Conservation (phyloP, 306 rosid genomes). For the Gynostemma pentaphyllum region DNA sequence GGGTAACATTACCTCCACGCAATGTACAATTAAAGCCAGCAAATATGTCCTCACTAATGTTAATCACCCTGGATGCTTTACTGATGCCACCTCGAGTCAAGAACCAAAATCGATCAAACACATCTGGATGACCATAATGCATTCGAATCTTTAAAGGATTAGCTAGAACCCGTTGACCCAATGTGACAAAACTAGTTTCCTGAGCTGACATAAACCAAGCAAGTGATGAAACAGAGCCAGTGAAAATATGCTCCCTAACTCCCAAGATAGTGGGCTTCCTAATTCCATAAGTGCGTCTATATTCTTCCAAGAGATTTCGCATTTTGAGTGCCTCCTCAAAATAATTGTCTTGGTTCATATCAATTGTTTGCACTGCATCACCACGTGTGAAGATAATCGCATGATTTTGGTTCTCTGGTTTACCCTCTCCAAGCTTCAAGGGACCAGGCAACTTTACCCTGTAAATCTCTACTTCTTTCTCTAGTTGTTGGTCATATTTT, state of each 20-base stretch:
- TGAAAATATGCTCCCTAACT: slow-evolving; percentile 79
- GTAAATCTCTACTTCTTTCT: slow-evolving; percentile 74
- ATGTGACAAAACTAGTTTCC: slow-evolving; percentile 84
- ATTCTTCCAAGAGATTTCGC: slow-evolving; percentile 74
- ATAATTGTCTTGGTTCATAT: slow-evolving; percentile 91
- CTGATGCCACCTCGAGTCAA: slow-evolving; percentile 86
- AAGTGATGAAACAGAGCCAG: slow-evolving; percentile 88
- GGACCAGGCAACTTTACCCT: slow-evolving; percentile 84
- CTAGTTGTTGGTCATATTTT: slow-evolving; percentile 57
- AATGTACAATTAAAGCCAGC: slow-evolving; percentile 84
- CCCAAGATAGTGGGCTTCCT: slow-evolving; percentile 80
- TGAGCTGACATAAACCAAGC: slow-evolving; percentile 98
- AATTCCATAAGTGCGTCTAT: slow-evolving; percentile 38
- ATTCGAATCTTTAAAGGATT: slow-evolving; percentile 72
- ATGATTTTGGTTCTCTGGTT: slow-evolving; percentile 93
- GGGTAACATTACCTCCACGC: slow-evolving; percentile 82
- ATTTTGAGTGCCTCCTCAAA: slow-evolving; percentile 92
- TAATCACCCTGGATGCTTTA: slow-evolving; percentile 86
- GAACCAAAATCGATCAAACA: slow-evolving; percentile 80
- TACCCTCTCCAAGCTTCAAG: slow-evolving; percentile 80
- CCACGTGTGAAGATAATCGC: slow-evolving; percentile 87
- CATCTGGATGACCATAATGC: slow-evolving; percentile 99
- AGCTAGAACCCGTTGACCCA: slow-evolving; percentile 82
- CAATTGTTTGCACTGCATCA: slow-evolving; percentile 89
- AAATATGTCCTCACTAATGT: slow-evolving; percentile 84